Conservation (phyloP, 257 asterid genomes). For the Fraxinus cuspidata region DNA sequence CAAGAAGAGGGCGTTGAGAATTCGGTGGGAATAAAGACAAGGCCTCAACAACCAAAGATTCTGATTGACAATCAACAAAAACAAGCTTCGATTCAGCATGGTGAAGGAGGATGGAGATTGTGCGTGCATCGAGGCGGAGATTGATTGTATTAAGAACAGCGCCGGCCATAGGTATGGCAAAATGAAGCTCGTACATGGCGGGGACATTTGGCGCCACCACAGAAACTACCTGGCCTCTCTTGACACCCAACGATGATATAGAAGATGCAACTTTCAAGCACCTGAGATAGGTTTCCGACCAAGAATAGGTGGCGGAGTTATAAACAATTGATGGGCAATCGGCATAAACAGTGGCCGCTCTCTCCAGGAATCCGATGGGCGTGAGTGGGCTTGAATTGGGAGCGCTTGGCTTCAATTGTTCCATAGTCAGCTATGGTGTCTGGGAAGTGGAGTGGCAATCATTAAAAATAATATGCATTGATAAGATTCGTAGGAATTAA, state of each 20-base stretch:
- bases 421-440: slow-evolving; percentile 23
- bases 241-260: slow-evolving; percentile 49
- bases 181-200: slow-evolving; percentile 81
- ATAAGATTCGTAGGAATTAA: no score
- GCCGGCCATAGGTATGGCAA: slow-evolving; percentile 80
- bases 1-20: slow-evolving; percentile 40
- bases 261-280: slow-evolving; percentile 64
- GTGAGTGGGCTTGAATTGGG: slow-evolving; percentile 66
- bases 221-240: slow-evolving; percentile 54
- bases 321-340: slow-evolving; percentile 60
- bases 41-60: slow-evolving; percentile 45
- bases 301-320: slow-evolving; percentile 43
- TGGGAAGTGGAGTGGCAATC: not conserved
- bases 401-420: slow-evolving; percentile 40
- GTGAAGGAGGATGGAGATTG: slow-evolving; percentile 55
- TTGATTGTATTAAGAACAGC: slow-evolving; percentile 66
- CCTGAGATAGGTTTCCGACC: slow-evolving; percentile 57
- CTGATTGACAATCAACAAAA: slow-evolving; percentile 58
- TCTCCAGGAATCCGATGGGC: slow-evolving; percentile 54
- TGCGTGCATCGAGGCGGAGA: slow-evolving; percentile 69
- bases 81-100: slow-evolving; percentile 62
- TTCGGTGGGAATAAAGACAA: slow-evolving; percentile 46
- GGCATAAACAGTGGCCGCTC: slow-evolving; percentile 61
- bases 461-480: no score
- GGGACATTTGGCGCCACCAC: slow-evolving; percentile 74